Percentiles rank a stretch among this genome's conserved stretches.
phyloP scores from a whole-genome alignment of 768 basidiomycete genomes.

The Lactarius hatsudake region DNA sequence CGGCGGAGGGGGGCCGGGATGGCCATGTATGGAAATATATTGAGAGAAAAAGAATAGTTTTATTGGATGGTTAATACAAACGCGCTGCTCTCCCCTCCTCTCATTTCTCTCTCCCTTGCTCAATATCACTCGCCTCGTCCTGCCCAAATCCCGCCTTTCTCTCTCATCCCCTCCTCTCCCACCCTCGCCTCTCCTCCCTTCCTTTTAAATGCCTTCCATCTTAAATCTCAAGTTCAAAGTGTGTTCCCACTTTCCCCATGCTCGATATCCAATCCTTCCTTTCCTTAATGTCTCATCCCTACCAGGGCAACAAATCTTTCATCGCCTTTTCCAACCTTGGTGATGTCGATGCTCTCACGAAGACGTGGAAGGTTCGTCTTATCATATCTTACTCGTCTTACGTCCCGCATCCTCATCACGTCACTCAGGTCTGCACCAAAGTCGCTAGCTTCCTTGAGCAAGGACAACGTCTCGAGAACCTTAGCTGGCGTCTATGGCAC shows the following conservation, averaged over 20 bases:
- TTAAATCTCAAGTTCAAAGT: slow-evolving; percentile 87
- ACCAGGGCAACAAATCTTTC: slow-evolving; percentile 89
- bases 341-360: slow-evolving; percentile 81
- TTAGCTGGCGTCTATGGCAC: slow-evolving; percentile 92
- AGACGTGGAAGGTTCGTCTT: slow-evolving; percentile 80
- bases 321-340: slow-evolving; percentile 87
- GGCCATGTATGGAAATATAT: neutral
- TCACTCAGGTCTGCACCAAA: slow-evolving; percentile 75
- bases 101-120: neutral
- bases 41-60: neutral
- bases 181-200: neutral
- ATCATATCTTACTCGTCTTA: slow-evolving; percentile 21
- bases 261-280: slow-evolving; percentile 26
- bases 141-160: neutral
- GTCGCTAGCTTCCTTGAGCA: slow-evolving; percentile 89
- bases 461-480: slow-evolving; percentile 86
- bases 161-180: neutral
- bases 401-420: slow-evolving; percentile 6
- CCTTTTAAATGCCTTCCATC: slow-evolving; percentile 67
- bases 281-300: slow-evolving; percentile 24
- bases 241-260: slow-evolving; percentile 28
- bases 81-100: neutral
- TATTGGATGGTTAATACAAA: neutral
- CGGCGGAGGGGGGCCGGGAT: neutral
- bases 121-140: neutral